Base-by-base conservation (phyloP, 2,329 filamentous ascomycete species). In the Volutella citrinella region DNA sequence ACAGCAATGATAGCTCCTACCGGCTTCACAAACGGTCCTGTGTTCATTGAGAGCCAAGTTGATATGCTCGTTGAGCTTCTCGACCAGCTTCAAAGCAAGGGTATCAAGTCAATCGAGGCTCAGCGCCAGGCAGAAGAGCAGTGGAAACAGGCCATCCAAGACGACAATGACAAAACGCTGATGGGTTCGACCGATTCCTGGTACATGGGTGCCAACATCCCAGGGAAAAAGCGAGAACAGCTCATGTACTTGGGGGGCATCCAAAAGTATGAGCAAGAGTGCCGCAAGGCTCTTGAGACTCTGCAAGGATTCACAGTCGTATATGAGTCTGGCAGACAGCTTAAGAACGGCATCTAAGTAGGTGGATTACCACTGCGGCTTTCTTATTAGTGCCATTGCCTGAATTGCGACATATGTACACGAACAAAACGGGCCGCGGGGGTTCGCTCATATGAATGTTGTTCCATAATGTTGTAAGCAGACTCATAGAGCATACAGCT, bases 11-110 rank as follows among this genome's bases (percentile, higher is more conserved):
- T 9, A 38, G 42, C 42, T 10, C 45, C 48, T 1, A 48, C 45
- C 0, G 32, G 42, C 8, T 36, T 43, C 13, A 30, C 40, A 9
- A 51, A 52, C 15, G 43, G 38, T 5, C 50, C 48, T 13, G 16
- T 40, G 4, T 51, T 53, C 16, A 40, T 53, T 8, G 48, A 51
- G 26, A 16, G 36, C 16, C 37, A 53, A 25, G 43, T 51, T 12
- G 47, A 49, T 12, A 38, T 42, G 18, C n/a, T 50, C 7, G 23
- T 31, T 7, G 28, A 33, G 8, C 26, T 51, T 7, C 30, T 51
- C 3, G 25, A 41, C n/a, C 35, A 36, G 29, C 39, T 50, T 6
- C 11, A 36, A 11, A 22, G 11, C 19, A 19, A 36, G 22, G 30
- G 30, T 9, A 26, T 40, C 15, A 36, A 36, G 14, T 40, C 38